Conservation (phyloP, 208 protist species). For the Leishmania mexicana region DNA sequence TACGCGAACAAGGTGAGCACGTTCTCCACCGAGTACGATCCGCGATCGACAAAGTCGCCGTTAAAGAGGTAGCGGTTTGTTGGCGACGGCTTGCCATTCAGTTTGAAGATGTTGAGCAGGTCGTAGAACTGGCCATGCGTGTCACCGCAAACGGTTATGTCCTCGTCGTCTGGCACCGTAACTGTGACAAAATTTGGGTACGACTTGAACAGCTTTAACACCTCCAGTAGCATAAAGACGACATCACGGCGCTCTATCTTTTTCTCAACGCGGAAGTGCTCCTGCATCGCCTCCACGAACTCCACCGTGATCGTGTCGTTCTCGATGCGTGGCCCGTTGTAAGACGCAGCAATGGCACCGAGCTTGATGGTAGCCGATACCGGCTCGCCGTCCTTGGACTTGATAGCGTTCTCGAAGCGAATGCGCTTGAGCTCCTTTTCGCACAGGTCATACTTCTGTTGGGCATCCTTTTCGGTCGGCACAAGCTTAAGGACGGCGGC, state of each 20-base stretch:
- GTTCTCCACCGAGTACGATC: slow-evolving; percentile 97
- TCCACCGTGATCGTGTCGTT: slow-evolving; percentile 69
- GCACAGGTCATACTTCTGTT: slow-evolving; percentile 91
- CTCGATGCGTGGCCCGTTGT: slow-evolving; percentile 79
- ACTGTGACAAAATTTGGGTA: slow-evolving; percentile 91
- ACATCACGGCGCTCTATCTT: slow-evolving; percentile 85
- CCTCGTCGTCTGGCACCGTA: slow-evolving; percentile 73
- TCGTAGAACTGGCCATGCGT: slow-evolving; percentile 99
- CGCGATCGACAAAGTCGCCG: slow-evolving; percentile 97
- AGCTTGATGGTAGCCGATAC: slow-evolving; percentile 80
- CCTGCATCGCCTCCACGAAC: slow-evolving; percentile 84
- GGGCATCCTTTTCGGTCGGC: slow-evolving; percentile 92
- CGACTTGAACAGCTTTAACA: slow-evolving; percentile 76
- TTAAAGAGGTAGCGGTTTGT: slow-evolving; percentile 97
- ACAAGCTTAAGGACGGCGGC: slow-evolving; percentile 85
- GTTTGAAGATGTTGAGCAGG: slow-evolving; percentile 97
- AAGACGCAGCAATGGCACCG: slow-evolving; percentile 60
- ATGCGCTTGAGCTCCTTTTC: slow-evolving; percentile 94
- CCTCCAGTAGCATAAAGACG: slow-evolving; percentile 85
- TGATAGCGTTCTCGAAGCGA: slow-evolving; percentile 96
- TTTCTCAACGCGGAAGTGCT: slow-evolving; percentile 81
- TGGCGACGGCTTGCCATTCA: slow-evolving; percentile 82
- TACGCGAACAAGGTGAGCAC: slow-evolving; percentile 96
- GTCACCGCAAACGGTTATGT: slow-evolving; percentile 98
- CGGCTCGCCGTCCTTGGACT: slow-evolving; percentile 73